phyloP scores from a whole-genome alignment of 202 grass and related monocot genomes.

The Brachypodium distachyon region DNA sequence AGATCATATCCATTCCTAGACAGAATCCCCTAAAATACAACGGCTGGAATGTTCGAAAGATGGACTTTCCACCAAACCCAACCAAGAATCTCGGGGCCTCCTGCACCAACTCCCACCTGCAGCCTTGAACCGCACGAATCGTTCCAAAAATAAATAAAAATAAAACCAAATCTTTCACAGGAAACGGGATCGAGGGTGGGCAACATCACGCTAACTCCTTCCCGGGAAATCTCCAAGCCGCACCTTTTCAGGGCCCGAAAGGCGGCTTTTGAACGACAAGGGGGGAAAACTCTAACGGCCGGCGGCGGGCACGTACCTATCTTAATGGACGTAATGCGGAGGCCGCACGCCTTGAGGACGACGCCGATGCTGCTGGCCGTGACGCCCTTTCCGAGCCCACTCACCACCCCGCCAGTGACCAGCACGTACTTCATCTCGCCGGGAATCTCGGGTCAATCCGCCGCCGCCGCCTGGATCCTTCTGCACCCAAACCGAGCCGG shows the following conservation, averaged over 20 bases:
- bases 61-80: constrained; percentile 38
- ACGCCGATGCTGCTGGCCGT: constrained; percentile 89
- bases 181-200: constrained; percentile 25
- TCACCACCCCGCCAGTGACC: constrained; percentile 79
- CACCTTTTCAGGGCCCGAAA: not conserved
- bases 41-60: constrained; percentile 29
- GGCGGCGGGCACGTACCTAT: constrained; percentile 49
- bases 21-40: not conserved
- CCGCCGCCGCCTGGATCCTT: constrained; percentile 9
- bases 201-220: not conserved
- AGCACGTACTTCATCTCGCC: constrained; percentile 85
- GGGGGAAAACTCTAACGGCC: not conserved
- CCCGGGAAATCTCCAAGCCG: not conserved
- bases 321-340: constrained; percentile 87
- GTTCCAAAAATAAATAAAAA: constrained; percentile 7
- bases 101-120: constrained; percentile 21
- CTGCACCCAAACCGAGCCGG: not conserved
- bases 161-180: constrained; percentile 17
- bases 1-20: constrained; percentile 18
- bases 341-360: constrained; percentile 63
- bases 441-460: constrained; percentile 15
- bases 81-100: constrained; percentile 4
- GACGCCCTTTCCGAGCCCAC: constrained; percentile 80
- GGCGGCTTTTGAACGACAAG: not conserved
- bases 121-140: constrained; percentile 18